Conservation (phyloP, 2,329 filamentous ascomycete species). For the Elsinoe arachidis region DNA sequence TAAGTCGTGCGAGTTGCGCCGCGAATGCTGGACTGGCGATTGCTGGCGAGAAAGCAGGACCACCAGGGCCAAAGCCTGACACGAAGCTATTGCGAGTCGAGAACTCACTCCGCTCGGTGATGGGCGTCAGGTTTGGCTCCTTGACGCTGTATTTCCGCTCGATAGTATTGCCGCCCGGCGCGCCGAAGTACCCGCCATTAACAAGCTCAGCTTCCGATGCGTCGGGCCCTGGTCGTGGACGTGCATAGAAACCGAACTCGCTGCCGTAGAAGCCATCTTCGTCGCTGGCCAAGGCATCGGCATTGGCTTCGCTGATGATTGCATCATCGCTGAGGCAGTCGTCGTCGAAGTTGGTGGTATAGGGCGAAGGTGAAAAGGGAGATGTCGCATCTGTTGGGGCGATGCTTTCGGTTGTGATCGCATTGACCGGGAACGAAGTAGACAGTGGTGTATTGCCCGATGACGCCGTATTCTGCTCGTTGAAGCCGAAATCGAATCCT, state of each 20-base stretch:
- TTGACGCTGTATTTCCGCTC: constrained; percentile 65
- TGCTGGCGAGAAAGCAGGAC: neutral
- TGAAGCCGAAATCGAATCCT: constrained; percentile 35
- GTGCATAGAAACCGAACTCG: constrained; percentile 92
- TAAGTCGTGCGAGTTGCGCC: constrained; percentile 13
- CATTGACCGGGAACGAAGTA: constrained; percentile 31
- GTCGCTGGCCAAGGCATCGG: constrained; percentile 84
- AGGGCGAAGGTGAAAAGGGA: constrained; percentile 5
- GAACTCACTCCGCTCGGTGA: constrained; percentile 92
- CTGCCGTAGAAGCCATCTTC: constrained; percentile 90
- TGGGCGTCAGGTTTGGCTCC: constrained; percentile 89
- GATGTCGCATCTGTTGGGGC: constrained; percentile 24
- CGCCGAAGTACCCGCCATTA: constrained; percentile 84
- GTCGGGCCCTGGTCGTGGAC: constrained; percentile 34
- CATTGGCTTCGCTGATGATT: constrained; percentile 92
- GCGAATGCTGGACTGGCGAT: constrained; percentile 10
- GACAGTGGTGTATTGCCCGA: constrained; percentile 20
- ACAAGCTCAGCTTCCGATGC: constrained; percentile 51
- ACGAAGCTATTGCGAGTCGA: constrained; percentile 89
- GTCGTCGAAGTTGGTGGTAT: constrained; percentile 51
- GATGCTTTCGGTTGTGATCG: constrained; percentile 51
- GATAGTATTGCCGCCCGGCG: constrained; percentile 55
- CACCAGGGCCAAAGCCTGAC: neutral
- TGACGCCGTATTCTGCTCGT: constrained; percentile 27
- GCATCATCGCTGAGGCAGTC: constrained; percentile 56